Evolutionary conservation across 441 rosid genomes (phyloP).

Genomic region (Biscutella laevigata): DNA sequence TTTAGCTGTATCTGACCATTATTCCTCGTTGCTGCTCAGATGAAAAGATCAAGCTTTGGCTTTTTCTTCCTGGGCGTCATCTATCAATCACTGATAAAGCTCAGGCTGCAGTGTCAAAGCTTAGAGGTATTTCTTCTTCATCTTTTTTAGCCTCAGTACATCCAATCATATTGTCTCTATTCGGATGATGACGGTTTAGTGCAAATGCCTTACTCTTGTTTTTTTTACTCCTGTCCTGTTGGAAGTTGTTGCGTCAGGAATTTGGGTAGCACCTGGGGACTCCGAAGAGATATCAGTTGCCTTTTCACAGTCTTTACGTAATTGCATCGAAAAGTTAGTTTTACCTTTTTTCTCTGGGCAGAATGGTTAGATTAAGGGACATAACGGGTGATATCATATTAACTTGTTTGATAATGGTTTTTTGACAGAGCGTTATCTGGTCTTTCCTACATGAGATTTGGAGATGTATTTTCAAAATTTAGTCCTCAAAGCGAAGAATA

Average conservation of each 20-base stretch:
- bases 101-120: constrained; percentile 73
- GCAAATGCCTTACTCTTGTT: not conserved
- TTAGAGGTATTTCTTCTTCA: constrained; percentile 52
- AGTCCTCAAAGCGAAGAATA: constrained; percentile 70
- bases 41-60: constrained; percentile 99
- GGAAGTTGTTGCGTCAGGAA: constrained; percentile 88
- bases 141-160: not conserved
- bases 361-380: constrained; percentile 9
- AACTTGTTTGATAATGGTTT: constrained; percentile 16
- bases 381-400: constrained; percentile 1
- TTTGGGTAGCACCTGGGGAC: constrained; percentile 99
- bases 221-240: constrained; percentile 21
- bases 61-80: constrained; percentile 85
- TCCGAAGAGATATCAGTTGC: constrained; percentile 98
- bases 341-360: constrained; percentile 14
- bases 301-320: constrained; percentile 84
- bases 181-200: not conserved
- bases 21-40: constrained; percentile 33
- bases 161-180: not conserved
- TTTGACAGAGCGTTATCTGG: constrained; percentile 56
- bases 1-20: constrained; percentile 1
- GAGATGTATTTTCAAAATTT: constrained; percentile 87
- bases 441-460: constrained; percentile 86
- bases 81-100: constrained; percentile 65
- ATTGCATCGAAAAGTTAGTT: constrained; percentile 81